Evolutionary conservation across 2,329 filamentous ascomycete genomes (phyloP).

Genomic region (Drechslerella coelobrocha): DNA sequence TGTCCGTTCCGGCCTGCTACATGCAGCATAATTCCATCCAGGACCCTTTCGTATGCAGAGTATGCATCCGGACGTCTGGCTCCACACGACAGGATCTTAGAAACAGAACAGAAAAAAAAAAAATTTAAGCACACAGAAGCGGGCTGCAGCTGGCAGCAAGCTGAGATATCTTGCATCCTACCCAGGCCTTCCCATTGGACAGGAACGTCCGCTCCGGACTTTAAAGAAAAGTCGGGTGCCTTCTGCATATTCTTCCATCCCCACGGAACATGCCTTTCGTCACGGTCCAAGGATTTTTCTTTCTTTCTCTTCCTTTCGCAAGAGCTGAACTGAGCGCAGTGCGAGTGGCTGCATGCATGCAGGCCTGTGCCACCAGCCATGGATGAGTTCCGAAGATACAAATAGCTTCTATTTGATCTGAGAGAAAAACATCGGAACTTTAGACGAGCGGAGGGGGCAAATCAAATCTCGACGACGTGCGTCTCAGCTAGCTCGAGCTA

Average conservation of each 20-base stretch:
- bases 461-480: conserved; percentile 30
- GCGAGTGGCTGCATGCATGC: conserved; percentile 22
- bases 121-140: too few species aligned
- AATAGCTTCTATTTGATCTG: conserved; percentile 35
- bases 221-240: neutral
- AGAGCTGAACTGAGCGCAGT: conserved; percentile 19
- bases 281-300: neutral
- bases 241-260: neutral
- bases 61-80: too few species aligned
- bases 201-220: neutral
- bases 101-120: too few species aligned
- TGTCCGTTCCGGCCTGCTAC: neutral
- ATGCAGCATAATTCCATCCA: conserved; percentile 1
- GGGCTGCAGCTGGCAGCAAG: neutral
- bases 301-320: too few species aligned
- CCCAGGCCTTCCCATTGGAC: neutral
- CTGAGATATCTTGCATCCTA: neutral
- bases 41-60: neutral
- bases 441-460: conserved; percentile 35
- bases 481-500: conserved; percentile 2
- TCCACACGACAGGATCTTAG: too few species aligned
- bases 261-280: neutral
- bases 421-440: conserved; percentile 43
- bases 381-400: conserved; percentile 34
- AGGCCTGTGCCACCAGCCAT: conserved; percentile 27